Evolutionary conservation across 202 grass and related monocot species (phyloP).

Genomic region (Digitaria exilis): DNA sequence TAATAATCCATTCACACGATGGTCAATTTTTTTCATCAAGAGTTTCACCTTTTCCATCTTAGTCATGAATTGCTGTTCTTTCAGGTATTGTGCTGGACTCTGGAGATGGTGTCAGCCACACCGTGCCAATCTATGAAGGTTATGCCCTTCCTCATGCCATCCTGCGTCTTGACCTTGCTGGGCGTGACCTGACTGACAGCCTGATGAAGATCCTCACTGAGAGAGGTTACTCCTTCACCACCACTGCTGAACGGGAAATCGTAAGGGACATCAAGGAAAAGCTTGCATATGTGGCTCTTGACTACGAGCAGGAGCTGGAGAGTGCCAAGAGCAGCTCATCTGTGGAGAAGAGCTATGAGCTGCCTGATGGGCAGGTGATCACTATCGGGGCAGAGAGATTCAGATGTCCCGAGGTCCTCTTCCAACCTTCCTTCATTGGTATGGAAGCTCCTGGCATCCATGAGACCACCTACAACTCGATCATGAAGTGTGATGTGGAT

Average conservation of each 20-base stretch:
- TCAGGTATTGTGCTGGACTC: conserved; percentile 76
- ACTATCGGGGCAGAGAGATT: conserved; percentile 68
- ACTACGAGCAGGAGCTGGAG: conserved; percentile 72
- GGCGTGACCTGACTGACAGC: conserved; percentile 72
- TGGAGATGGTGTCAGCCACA: conserved; percentile 80
- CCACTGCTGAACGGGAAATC: conserved; percentile 74
- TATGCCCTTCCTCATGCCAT: conserved; percentile 78
- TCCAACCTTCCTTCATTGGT: conserved; percentile 74
- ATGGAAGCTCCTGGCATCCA: conserved; percentile 84
- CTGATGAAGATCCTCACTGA: conserved; percentile 83
- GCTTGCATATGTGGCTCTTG: conserved; percentile 67
- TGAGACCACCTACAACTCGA: conserved; percentile 80
- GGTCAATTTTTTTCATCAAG: no score
- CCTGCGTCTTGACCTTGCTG: conserved; percentile 70
- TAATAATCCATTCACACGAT: conserved; percentile 16
- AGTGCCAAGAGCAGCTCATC: conserved; percentile 62
- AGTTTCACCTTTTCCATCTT: neutral
- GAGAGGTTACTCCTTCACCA: conserved; percentile 78
- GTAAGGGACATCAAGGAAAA: conserved; percentile 84
- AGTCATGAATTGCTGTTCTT: neutral
- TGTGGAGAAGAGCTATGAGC: conserved; percentile 79
- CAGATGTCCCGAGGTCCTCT: conserved; percentile 73
- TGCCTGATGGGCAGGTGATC: conserved; percentile 75
- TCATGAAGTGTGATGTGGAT: conserved; percentile 88
- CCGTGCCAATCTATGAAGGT: conserved; percentile 74